phyloP scores from a whole-genome alignment of 495 filamentous ascomycete genomes.

The Penicillium subrubescens region DNA sequence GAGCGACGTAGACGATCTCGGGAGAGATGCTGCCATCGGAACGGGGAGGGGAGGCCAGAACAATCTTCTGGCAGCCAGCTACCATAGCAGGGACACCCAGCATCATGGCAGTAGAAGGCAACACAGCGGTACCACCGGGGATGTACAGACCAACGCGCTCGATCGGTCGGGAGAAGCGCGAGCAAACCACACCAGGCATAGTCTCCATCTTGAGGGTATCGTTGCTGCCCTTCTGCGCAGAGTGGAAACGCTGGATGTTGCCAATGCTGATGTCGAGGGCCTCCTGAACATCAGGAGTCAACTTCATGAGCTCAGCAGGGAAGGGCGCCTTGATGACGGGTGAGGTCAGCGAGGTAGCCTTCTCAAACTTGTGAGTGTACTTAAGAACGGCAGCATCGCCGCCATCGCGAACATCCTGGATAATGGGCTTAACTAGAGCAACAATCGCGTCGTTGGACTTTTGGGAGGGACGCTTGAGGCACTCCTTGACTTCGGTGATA shows the following conservation, averaged over 20 bases:
- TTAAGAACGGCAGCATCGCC: constrained; percentile 86
- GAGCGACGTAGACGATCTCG: constrained; percentile 96
- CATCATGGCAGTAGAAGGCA: constrained; percentile 96
- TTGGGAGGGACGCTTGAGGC: constrained; percentile 86
- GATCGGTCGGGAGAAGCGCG: constrained; percentile 88
- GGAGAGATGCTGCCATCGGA: constrained; percentile 88
- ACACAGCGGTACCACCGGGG: constrained; percentile 91
- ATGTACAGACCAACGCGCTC: constrained; percentile 94
- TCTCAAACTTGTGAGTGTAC: constrained; percentile 97
- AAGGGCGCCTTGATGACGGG: constrained; percentile 89
- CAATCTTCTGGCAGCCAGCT: constrained; percentile 93
- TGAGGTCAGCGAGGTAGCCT: constrained; percentile 84
- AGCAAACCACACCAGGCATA: constrained; percentile 95
- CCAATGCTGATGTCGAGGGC: constrained; percentile 93
- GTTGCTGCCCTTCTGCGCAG: constrained; percentile 76
- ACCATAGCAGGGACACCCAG: constrained; percentile 96
- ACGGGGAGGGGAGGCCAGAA: constrained; percentile 89
- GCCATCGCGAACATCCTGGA: constrained; percentile 74
- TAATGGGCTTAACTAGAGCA: constrained; percentile 85
- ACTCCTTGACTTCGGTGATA: constrained; percentile 61
- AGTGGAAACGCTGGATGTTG: constrained; percentile 92
- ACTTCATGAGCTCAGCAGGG: constrained; percentile 78
- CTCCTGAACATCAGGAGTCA: constrained; percentile 75
- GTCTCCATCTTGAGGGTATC: constrained; percentile 84
- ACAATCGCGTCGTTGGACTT: constrained; percentile 89